Percentiles rank a stretch among this genome's conserved stretches.
These are phyloP conservation scores for Scedosporium apiospermum DNA, from an alignment of 2,329 filamentous ascomycete genomes.

Conservation along the genomic window DNA sequence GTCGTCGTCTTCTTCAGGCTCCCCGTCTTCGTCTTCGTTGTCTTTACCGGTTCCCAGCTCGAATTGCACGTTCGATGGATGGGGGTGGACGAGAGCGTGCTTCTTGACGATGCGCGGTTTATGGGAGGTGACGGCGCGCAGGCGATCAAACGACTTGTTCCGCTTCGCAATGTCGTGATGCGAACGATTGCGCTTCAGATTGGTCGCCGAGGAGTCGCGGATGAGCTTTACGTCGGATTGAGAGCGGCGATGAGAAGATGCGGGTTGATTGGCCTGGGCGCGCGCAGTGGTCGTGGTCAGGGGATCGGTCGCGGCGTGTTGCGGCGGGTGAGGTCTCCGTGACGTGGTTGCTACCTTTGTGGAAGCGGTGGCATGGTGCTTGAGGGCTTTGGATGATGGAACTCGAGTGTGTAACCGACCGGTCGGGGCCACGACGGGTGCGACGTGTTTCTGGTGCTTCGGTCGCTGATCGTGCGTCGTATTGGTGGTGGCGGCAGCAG, in stretches of 20 bases:
- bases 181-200: constrained; percentile 50
- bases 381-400: constrained; percentile 41
- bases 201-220: constrained; percentile 32
- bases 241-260: constrained; percentile 16
- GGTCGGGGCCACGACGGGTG: background rate
- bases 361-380: constrained; percentile 21
- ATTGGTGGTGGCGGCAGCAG: background rate
- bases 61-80: constrained; percentile 51
- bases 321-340: constrained; percentile 11
- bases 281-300: constrained; percentile 25
- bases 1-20: constrained; percentile 31
- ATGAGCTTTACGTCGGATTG: constrained; percentile 19
- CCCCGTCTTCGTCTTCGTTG: constrained; percentile 38
- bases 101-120: constrained; percentile 3
- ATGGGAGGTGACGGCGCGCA: constrained; percentile 14
- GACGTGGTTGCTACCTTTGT: background rate
- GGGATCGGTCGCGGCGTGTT: constrained; percentile 9
- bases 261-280: constrained; percentile 21
- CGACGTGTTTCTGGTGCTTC: background rate
- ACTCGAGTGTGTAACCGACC: constrained; percentile 42
- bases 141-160: constrained; percentile 38
- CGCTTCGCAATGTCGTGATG: constrained; percentile 45
- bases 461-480: background rate
- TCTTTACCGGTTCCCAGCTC: constrained; percentile 45
- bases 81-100: constrained; percentile 32